Base-by-base conservation (phyloP, 202 grass and related monocot species). In the Zizania palustris region DNA sequence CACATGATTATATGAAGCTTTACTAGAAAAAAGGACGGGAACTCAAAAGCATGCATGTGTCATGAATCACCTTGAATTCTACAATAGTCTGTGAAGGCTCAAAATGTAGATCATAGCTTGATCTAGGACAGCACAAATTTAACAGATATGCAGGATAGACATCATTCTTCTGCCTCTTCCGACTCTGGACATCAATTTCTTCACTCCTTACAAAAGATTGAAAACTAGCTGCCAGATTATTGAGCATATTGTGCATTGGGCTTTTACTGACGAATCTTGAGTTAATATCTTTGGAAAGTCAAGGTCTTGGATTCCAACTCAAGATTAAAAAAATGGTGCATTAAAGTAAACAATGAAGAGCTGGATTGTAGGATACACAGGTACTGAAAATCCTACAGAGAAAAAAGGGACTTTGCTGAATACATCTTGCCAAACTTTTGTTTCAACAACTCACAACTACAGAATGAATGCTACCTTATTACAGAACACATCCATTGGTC, bases 351-450 rank as follows among this genome's bases (percentile, higher is more conserved):
- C 16, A 71, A 65, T 4, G 0, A 39, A 37, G 1, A 41, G 64
- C 33, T 79, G 18, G 16, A 33, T 22, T 79, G 72, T 81, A 93
- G 95, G 95, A 98, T 98, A 98, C 95, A 98, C 33, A 98, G 42
- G 87, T 94, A 92, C 60, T 98, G 95, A 74, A 92, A 84, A 90
- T 72, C 89, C 95, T 98, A 91, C 65, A 98, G 88, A 82, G 37
- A 69, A 86, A 42, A 81, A 76, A 49, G 72, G 56, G 18, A 66
- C 69, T 64, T 87, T 77, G 56, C 53, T 86, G 63, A 74, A 71
- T 49, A 63, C 43, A 73, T 36, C 78, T 63, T 41, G 45, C 80
- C 22, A 51, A 69, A 80, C 48, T 83, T 74, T 66, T 46, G 76
- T 58, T 65, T 36, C 22, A 85, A 73, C 9, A 72, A 19, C 14